These are phyloP conservation scores for Fraxinus ornus DNA, from an alignment of 305 asterid species.

Conservation along the genomic window DNA sequence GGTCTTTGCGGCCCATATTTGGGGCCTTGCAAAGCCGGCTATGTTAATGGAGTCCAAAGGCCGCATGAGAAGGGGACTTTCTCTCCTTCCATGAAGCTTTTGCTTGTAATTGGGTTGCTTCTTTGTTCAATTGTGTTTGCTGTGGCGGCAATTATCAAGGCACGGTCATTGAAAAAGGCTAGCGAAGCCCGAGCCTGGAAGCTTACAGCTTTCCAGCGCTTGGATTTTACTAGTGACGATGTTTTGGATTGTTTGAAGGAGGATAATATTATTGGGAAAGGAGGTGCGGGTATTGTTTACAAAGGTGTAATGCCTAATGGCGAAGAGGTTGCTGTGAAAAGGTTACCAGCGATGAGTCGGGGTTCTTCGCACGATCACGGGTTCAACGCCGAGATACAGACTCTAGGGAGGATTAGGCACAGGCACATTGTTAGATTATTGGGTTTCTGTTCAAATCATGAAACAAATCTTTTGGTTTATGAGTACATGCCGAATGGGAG, in stretches of 20 bases:
- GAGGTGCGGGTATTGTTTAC: constrained; percentile 47
- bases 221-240: constrained; percentile 39
- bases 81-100: constrained; percentile 31
- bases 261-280: constrained; percentile 41
- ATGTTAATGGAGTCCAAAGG: constrained; percentile 25
- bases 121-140: constrained; percentile 36
- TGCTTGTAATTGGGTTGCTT: constrained; percentile 39
- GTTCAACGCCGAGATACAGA: constrained; percentile 42
- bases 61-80: constrained; percentile 32
- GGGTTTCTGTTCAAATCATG: constrained; percentile 39
- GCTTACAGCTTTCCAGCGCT: constrained; percentile 45
- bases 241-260: constrained; percentile 39
- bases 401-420: constrained; percentile 43
- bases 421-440: constrained; percentile 42
- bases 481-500: constrained; percentile 54
- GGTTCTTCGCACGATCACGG: constrained; percentile 37
- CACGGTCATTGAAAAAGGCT: constrained; percentile 27
- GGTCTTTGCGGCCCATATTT: constrained; percentile 35
- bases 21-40: constrained; percentile 27
- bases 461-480: constrained; percentile 41
- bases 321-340: constrained; percentile 38
- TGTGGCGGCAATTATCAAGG: constrained; percentile 36
- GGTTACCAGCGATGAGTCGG: constrained; percentile 9
- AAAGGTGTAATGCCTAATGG: constrained; percentile 38
- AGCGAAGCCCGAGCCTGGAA: constrained; percentile 32